phyloP scores from a whole-genome alignment of 2,329 filamentous ascomycete species.

The Ophiobolus disseminans region DNA sequence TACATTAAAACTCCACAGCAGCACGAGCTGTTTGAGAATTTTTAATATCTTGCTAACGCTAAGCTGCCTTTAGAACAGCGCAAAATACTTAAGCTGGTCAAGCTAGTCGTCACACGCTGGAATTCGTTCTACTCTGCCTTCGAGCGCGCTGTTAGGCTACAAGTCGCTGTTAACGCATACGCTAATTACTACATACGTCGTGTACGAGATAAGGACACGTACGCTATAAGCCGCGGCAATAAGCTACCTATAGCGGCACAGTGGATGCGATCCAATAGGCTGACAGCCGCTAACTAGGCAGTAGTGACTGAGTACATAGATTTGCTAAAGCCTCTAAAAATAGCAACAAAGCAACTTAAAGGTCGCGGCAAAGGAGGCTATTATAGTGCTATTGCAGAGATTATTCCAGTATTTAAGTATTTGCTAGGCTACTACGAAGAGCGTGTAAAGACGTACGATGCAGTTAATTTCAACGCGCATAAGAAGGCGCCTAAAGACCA shows the following conservation, averaged over 20 bases:
- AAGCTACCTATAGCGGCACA: neutral
- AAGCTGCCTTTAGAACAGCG: neutral
- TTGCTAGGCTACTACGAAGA: neutral
- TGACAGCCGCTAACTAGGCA: neutral
- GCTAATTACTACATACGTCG: neutral
- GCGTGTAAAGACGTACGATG: neutral
- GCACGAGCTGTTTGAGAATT: neutral
- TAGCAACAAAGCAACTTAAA: constrained; percentile 1
- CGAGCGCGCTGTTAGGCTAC: constrained; percentile 4
- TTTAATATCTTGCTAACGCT: neutral
- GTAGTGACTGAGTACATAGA: constrained; percentile 2
- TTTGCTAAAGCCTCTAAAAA: neutral
- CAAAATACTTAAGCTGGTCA: neutral
- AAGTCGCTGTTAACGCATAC: neutral
- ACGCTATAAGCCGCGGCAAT: too few relatives aligned
- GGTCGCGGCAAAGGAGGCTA: neutral
- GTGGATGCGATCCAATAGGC: neutral
- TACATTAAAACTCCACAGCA: constrained; percentile 5
- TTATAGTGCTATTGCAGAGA: neutral
- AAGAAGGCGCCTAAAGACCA: neutral
- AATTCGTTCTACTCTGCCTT: constrained; percentile 3
- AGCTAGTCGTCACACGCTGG: constrained; percentile 3
- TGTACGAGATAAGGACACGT: neutral
- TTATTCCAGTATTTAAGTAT: neutral
- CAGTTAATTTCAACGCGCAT: neutral